Conservation (phyloP, 345 rosid genomes). For the Camelina sativa region DNA sequence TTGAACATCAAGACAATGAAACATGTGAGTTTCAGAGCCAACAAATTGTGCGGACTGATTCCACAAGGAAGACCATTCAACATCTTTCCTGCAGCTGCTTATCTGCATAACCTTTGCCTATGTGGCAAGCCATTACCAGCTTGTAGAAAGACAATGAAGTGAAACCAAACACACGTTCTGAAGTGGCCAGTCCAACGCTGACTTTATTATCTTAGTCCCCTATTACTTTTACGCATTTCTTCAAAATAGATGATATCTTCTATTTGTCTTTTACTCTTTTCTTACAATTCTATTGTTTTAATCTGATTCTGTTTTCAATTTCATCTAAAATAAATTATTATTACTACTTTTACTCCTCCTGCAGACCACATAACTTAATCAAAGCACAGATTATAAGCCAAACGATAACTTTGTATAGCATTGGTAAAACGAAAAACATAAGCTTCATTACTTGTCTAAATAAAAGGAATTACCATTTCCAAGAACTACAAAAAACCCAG, state of each 20-base stretch:
- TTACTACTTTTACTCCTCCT: neutral
- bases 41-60: constrained; percentile 85
- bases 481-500: constrained; percentile 15
- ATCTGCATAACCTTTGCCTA: constrained; percentile 87
- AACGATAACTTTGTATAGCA: neutral
- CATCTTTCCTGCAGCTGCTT: constrained; percentile 77
- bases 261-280: constrained; percentile 23
- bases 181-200: constrained; percentile 71
- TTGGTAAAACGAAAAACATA: neutral
- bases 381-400: neutral
- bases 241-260: constrained; percentile 43
- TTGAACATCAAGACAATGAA: constrained; percentile 53
- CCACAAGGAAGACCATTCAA: constrained; percentile 91
- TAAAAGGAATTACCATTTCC: neutral
- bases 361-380: neutral
- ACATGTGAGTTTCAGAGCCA: constrained; percentile 87
- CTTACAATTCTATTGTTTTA: constrained; percentile 39
- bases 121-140: constrained; percentile 92
- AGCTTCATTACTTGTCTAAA: constrained; percentile 14
- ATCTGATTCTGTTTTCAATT: constrained; percentile 15
- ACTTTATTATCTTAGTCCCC: constrained; percentile 51
- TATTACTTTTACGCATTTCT: constrained; percentile 41
- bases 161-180: constrained; percentile 16
- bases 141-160: constrained; percentile 55
- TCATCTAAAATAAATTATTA: constrained; percentile 24